phyloP scores from a whole-genome alignment of 805 yeast species.

The Naumovozyma baii region DNA sequence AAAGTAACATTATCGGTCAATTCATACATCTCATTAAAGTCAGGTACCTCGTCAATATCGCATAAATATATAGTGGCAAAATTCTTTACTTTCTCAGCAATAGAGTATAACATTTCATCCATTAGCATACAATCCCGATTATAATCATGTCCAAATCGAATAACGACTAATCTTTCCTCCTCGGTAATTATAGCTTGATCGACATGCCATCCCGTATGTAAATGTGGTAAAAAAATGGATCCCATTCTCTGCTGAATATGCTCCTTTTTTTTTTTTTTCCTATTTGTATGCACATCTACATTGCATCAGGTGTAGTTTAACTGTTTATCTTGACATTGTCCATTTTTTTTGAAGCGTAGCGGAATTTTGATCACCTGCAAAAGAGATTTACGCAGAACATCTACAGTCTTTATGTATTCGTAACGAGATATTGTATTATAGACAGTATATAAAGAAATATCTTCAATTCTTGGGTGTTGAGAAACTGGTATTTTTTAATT shows the following conservation, averaged over 20 bases:
- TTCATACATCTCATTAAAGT: constrained; percentile 52
- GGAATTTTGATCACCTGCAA: too few relatives aligned
- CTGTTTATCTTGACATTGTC: too few relatives aligned
- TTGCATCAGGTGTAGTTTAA: too few relatives aligned
- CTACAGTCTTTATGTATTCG: too few relatives aligned
- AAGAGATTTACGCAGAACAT: too few relatives aligned
- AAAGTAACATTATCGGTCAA: constrained; percentile 76
- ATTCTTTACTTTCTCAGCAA: constrained; percentile 76
- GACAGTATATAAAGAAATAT: too few relatives aligned
- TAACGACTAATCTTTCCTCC: constrained; percentile 76
- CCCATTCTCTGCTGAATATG: constrained; percentile 41
- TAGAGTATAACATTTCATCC: constrained; percentile 74
- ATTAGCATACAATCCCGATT: constrained; percentile 76
- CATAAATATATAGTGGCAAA: constrained; percentile 85
- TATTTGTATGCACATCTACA: too few relatives aligned
- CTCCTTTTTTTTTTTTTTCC: too few relatives aligned
- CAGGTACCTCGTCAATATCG: constrained; percentile 82
- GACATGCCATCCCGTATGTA: constrained; percentile 89
- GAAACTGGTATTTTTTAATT: constrained; percentile 41
- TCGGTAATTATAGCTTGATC: constrained; percentile 96
- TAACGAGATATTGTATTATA: too few relatives aligned
- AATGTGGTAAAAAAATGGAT: constrained; percentile 71
- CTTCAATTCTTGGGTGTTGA: background rate
- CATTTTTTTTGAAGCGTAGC: too few relatives aligned
- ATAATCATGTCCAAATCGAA: constrained; percentile 76